Evolutionary conservation across 1,284 basidiomycete species (phyloP).

Genomic region (Trichosporon asahii): DNA sequence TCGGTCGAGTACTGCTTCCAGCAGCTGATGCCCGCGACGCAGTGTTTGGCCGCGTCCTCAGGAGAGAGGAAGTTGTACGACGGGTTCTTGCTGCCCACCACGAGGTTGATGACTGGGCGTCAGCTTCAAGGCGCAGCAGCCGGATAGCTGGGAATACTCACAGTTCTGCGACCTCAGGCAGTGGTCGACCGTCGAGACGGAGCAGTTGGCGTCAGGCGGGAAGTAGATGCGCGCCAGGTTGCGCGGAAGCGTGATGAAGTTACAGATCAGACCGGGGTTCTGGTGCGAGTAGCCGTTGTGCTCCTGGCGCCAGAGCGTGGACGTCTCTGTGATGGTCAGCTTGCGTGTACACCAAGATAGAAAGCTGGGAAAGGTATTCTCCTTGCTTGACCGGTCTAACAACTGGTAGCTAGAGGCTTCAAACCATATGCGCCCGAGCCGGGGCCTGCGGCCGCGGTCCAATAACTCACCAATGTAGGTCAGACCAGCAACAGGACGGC

Average conservation of each 20-base stretch:
- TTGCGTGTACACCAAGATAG: too few species aligned
- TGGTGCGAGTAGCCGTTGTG: constrained; percentile 74
- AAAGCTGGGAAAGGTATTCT: too few species aligned
- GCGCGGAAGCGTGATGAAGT: constrained; percentile 72
- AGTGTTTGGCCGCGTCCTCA: constrained; percentile 60
- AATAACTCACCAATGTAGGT: constrained; percentile 1
- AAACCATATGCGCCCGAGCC: too few species aligned
- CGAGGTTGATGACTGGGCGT: constrained; percentile 49
- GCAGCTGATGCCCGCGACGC: constrained; percentile 63
- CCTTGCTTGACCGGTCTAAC: too few species aligned
- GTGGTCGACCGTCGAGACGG: constrained; percentile 70
- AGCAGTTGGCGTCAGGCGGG: constrained; percentile 84
- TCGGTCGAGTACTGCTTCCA: constrained; percentile 55
- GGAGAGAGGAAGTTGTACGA: constrained; percentile 46
- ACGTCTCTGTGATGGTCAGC: constrained; percentile 16
- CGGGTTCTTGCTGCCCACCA: constrained; percentile 79
- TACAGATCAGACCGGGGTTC: constrained; percentile 77
- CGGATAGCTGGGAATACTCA: constrained; percentile 23
- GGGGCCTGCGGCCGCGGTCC: background rate
- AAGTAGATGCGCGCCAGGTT: constrained; percentile 75
- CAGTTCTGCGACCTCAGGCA: constrained; percentile 75
- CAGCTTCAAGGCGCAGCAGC: constrained; percentile 15
- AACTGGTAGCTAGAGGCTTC: too few species aligned
- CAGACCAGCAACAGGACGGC: constrained; percentile 55
- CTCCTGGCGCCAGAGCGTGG: constrained; percentile 64